These are phyloP conservation scores for Colletotrichum orchidophilum DNA, from an alignment of 2,329 filamentous ascomycete species.

Conservation along the genomic window DNA sequence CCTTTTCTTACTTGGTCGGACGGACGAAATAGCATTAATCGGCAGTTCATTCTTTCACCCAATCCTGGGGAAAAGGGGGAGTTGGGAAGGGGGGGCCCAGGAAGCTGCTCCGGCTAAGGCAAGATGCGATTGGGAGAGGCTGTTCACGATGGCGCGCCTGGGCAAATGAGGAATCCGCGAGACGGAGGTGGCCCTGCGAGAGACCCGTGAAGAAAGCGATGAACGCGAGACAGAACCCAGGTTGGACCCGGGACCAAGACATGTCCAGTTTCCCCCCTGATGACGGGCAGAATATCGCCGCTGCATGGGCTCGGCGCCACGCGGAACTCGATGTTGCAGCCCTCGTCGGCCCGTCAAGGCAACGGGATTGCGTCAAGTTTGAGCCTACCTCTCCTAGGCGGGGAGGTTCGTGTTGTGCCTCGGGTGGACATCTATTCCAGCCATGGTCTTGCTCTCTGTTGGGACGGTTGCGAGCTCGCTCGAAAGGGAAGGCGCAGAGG, in stretches of 20 bases:
- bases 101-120: not conserved
- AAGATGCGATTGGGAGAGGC: slow-evolving; percentile 2
- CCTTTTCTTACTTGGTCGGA: not conserved
- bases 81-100: not conserved
- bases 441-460: not conserved
- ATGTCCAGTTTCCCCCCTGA: not conserved
- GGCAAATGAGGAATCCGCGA: not conserved
- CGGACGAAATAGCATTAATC: not conserved
- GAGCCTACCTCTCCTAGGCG: not conserved
- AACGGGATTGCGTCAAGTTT: not conserved
- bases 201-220: not conserved
- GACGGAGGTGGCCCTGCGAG: not conserved
- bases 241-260: not conserved
- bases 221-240: slow-evolving; percentile 2
- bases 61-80: not conserved
- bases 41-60: not conserved
- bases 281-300: not conserved
- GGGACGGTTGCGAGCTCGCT: not conserved
- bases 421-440: not conserved
- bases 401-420: not conserved
- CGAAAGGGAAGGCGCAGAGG: not conserved
- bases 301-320: slow-evolving; percentile 3
- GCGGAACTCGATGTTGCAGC: not conserved
- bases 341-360: slow-evolving; percentile 1
- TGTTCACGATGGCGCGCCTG: not conserved